Conservation (phyloP, 2,329 filamentous ascomycete genomes). For the Trichoderma gracile region DNA sequence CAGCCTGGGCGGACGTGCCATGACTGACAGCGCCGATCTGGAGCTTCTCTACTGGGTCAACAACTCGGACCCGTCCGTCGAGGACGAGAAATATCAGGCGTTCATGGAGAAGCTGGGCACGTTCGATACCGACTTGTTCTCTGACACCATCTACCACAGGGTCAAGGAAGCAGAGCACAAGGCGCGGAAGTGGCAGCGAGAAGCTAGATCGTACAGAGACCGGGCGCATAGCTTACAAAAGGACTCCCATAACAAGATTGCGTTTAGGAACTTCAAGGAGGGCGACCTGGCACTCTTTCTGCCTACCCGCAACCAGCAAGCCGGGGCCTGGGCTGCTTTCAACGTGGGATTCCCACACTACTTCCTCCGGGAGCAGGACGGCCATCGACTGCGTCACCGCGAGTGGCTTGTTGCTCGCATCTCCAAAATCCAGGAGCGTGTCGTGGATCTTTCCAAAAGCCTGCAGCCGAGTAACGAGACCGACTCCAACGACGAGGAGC, state of each 20-base stretch:
- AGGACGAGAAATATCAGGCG: slow-evolving; percentile 71
- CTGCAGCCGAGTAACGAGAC: slow-evolving; percentile 55
- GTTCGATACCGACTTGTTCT: slow-evolving; percentile 82
- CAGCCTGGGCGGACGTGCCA: slow-evolving; percentile 54
- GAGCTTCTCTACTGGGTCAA: slow-evolving; percentile 82
- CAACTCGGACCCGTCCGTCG: slow-evolving; percentile 62
- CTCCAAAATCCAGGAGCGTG: slow-evolving; percentile 83
- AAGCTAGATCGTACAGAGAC: slow-evolving; percentile 83
- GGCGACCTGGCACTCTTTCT: slow-evolving; percentile 92
- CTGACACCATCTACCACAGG: slow-evolving; percentile 82
- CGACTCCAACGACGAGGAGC: slow-evolving; percentile 66
- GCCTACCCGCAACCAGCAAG: slow-evolving; percentile 90
- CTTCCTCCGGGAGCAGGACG: slow-evolving; percentile 90
- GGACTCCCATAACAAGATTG: slow-evolving; percentile 93
- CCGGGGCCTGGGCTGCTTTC: slow-evolving; percentile 96
- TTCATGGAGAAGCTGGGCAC: slow-evolving; percentile 73
- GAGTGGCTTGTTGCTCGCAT: slow-evolving; percentile 98
- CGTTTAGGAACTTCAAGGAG: slow-evolving; percentile 93
- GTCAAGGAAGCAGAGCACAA: slow-evolving; percentile 92
- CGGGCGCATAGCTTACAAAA: slow-evolving; percentile 77
- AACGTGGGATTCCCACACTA: slow-evolving; percentile 97
- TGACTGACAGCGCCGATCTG: slow-evolving; percentile 65
- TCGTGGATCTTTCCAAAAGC: slow-evolving; percentile 87
- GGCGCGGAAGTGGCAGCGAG: slow-evolving; percentile 89
- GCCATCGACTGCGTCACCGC: slow-evolving; percentile 76